Evolutionary conservation across 2,329 filamentous ascomycete genomes (phyloP), one percentile per base, ranked within the genome.

Genomic region (Sclerotiophoma versabilis): DNA sequence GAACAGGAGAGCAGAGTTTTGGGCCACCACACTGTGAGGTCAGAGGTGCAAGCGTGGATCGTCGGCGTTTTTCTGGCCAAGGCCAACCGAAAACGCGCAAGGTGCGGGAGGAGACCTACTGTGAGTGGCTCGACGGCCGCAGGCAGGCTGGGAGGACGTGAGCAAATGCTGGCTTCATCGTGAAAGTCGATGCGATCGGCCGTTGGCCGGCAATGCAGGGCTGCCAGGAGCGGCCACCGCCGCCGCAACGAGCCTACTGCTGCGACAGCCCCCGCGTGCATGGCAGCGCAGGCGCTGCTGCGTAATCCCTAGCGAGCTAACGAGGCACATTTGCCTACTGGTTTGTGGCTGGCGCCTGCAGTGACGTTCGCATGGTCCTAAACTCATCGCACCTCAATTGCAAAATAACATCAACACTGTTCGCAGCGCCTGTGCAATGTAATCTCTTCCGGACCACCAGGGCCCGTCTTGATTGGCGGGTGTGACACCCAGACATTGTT

Each of bases 1-100:
- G 55, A 47, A 36, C 45, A 41, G 52, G 46, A 54, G 30, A 44
- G 34, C 48, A 61, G 50, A 60, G 50, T 51, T 60, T 61, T 59
- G 59, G 45, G 49, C 49, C 39, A 29, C 22, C 34, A 49, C 17
- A 17, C 39, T 14, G 32, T 49, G 51, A 56, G 47, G 30, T 51
- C 46, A 50, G 53, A 56, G 37, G 34, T 51, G 30, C 39, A 36
- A 27, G 47, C 39, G 26, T 30, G 30, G 25, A 42, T 32, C 20
- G 42, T 36, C 47, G 36, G 47, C 50, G 17, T 37, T 49, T 43
- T 15, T 46, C 36, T 29, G 44, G 42, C 53, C 53, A 52, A 55
- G 41, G 47, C 36, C 42, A 49, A 58, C 54, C 45, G 46, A 36
- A 30, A 38, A 22, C 17, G 53, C 15, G 43, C 42, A 57, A 32